Conservation (phyloP, 1,284 basidiomycete genomes). For the Ustilago esculenta region DNA sequence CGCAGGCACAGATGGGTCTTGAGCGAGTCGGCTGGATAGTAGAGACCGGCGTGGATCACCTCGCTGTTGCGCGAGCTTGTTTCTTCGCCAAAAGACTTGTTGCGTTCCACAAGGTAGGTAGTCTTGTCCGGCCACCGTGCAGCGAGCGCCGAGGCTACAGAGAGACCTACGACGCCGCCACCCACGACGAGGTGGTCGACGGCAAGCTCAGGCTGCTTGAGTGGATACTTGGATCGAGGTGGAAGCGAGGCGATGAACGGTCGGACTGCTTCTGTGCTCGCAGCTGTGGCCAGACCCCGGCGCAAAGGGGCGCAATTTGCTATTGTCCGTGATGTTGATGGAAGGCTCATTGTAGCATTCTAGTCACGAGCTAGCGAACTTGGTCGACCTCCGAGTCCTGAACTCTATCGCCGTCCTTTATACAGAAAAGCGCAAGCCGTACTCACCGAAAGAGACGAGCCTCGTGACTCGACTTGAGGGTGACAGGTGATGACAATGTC, state of each 20-base stretch:
- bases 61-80: slow-evolving; percentile 86
- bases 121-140: slow-evolving; percentile 77
- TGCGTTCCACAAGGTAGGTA: slow-evolving; percentile 86
- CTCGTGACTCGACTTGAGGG: too few species aligned
- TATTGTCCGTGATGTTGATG: slow-evolving; percentile 2
- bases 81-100: slow-evolving; percentile 68
- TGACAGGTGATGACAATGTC: too few species aligned
- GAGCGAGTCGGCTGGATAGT: slow-evolving; percentile 83
- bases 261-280: background rate
- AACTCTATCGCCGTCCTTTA: too few species aligned
- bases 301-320: background rate
- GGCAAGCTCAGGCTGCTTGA: slow-evolving; percentile 73
- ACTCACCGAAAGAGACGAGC: too few species aligned
- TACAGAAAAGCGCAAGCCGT: too few species aligned
- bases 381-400: too few species aligned
- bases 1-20: slow-evolving; percentile 88
- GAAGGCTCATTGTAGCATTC: background rate
- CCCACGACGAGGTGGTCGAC: slow-evolving; percentile 95
- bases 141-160: slow-evolving; percentile 81
- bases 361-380: background rate
- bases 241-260: slow-evolving; percentile 49
- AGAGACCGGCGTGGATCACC: slow-evolving; percentile 82
- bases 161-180: slow-evolving; percentile 88
- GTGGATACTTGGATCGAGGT: slow-evolving; percentile 32
- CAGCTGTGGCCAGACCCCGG: slow-evolving; percentile 23